Base-by-base conservation (phyloP, 495 filamentous ascomycete species). In the Penicillium riverlandense region DNA sequence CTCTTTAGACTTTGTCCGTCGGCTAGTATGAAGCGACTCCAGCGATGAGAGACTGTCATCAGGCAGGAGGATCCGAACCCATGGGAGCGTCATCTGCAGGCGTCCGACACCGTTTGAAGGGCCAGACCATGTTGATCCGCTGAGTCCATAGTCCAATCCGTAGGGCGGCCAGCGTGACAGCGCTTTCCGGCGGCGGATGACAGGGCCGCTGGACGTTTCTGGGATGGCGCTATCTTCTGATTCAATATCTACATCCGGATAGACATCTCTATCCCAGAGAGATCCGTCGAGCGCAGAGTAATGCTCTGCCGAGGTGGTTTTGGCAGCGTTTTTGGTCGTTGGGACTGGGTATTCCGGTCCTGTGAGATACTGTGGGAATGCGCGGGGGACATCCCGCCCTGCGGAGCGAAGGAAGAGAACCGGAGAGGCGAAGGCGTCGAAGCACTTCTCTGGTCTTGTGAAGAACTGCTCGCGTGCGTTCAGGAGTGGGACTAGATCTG, bases 401-500 rank as follows among this genome's bases (percentile, higher is more conserved):
- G 75, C 50, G 1, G 75, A 72, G 27, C 79, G 69, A 33, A 82
- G 75, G 52, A 80, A 80, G 4, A 79, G 63, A 7, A 78, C 59
- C 0, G 79, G 78, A 6, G 76, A 80, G 1, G 79, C 78, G 49
- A 83, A 81, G 1, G 77, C 61, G 47, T 81, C 78, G 35, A 79
- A 79, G 50, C 66, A 78, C 11, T 68, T 50, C 41, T 74, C 70
- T 7, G 71, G 65, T 2, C 61, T 66, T 3, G 54, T 15, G 51
- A 83, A 83, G 15, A 74, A 55, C 3, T 46, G 14, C 13, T 61
- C 54, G 10, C 75, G 62, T 1, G 66, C 66, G n/a, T 61, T 28
- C 1, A 70, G 59, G 4, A 69, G 62, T 0, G 58, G 55, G 6
- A 69, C 45, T 8, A 73, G 53, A 31, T 67, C 66, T 8, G 44